Base-by-base conservation (phyloP, 306 rosid genomes). In the Fagus crenata region DNA sequence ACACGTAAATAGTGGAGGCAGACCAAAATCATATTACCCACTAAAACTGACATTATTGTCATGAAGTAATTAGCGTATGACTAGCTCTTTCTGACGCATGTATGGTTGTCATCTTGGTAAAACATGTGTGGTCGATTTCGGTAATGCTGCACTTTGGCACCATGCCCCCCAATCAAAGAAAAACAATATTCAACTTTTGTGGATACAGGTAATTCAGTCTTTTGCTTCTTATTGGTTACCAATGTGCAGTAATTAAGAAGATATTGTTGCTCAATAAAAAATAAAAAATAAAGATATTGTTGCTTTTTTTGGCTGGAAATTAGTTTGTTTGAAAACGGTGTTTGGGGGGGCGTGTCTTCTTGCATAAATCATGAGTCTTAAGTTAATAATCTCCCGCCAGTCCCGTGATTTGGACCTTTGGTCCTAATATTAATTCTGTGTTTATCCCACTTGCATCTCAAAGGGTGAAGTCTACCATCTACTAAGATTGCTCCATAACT, bases 401-500 rank as follows among this genome's bases (percentile, higher is more conserved):
- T 71, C 35, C 18, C 67, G 67, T 78, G 77, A 69, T 43, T 58
- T 69, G 68, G 75, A 43, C 41, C 71, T 18, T 22, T 22, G 28
- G 28, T 22, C 28, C 7, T 54, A 54, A 4, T 7, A 3, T 54
- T 1, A 31, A 1, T 0, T n/a, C 6, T 32, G 5, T 32, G n/a
- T 4, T 60, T 31, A 0, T 32, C 67, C 17, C 3, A 60, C 7
- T 60, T 14, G 67, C 41, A 32, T 11, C 3, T 32, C 12, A 13
- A 12, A 32, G 39, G 1, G 39, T 31, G 67, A 22, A 22, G 28
- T 22, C 28, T 22, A 22, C 28, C 28, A 22, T 22, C 28, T 22
- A 22, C 28, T 22, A 22, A 22, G 28, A 22, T 22, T 22, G 28
- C 28, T 22, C 28, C 28, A 22, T 22, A 22, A 22, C 28, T 22